A percentile compares a stretch with the other conserved stretches of the same genome.
Evolutionary conservation across 371 early-diverging fungal genomes (phyloP).

Genomic region (Actinomortierella ambigua): DNA sequence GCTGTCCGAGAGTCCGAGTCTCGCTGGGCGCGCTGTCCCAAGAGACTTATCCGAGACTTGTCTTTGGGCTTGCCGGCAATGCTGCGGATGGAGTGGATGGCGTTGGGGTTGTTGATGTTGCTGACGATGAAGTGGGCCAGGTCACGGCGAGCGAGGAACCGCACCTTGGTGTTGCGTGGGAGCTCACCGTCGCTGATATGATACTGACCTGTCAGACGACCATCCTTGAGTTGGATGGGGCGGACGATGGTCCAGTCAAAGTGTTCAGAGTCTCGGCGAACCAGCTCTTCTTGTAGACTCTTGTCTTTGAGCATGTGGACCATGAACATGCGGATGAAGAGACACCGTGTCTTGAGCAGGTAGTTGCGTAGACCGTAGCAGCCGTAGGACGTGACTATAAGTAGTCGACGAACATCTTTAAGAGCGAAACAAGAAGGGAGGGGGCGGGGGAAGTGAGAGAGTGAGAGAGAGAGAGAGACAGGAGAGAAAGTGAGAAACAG

Average conservation of each 20-base stretch:
- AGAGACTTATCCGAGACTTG: too few species aligned
- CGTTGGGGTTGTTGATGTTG: slow-evolving; percentile 18
- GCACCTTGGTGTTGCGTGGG: slow-evolving; percentile 20
- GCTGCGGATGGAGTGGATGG: slow-evolving; percentile 23
- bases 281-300: slow-evolving; percentile 40
- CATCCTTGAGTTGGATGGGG: slow-evolving; percentile 42
- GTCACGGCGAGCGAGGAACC: slow-evolving; percentile 25
- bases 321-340: slow-evolving; percentile 42
- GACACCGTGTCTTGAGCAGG: slow-evolving; percentile 28
- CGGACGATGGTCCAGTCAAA: slow-evolving; percentile 43
- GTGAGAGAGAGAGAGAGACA: too few species aligned
- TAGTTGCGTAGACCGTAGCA: slow-evolving; percentile 44
- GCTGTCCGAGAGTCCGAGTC: too few species aligned
- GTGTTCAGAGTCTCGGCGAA: slow-evolving; percentile 20
- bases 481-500: too few species aligned
- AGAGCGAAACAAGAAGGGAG: too few species aligned
- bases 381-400: slow-evolving; percentile 39
- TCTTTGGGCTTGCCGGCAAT: slow-evolving; percentile 29
- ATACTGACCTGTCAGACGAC: slow-evolving; percentile 21
- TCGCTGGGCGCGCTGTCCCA: too few species aligned
- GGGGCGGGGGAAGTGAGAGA: too few species aligned
- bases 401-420: slow-evolving; percentile 27
- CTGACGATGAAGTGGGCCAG: slow-evolving; percentile 25
- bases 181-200: slow-evolving; percentile 21
- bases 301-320: slow-evolving; percentile 41